Percentiles rank a stretch among this genome's conserved stretches.
Evolutionary conservation across 2,329 filamentous ascomycete species (phyloP).

Genomic region (Pseudogymnoascus sp.): DNA sequence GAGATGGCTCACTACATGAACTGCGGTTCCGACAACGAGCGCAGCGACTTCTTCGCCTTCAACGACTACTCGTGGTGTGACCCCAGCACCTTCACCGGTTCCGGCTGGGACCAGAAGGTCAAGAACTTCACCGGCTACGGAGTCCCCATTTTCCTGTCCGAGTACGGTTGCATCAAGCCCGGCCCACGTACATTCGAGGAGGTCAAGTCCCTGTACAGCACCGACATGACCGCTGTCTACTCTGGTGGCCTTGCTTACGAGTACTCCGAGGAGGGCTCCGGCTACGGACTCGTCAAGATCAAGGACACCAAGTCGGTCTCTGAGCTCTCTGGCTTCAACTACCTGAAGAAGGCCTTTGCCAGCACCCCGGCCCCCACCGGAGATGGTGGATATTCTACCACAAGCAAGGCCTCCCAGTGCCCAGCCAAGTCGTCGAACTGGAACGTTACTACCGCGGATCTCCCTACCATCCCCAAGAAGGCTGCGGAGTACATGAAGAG

Average conservation of each 20-base stretch:
- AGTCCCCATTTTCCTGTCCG: slow-evolving; percentile 94
- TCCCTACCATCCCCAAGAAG: slow-evolving; percentile 2
- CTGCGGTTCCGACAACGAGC: slow-evolving; percentile 58
- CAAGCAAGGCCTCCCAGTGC: neutral
- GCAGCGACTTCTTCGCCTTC: slow-evolving; percentile 98
- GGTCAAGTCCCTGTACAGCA: slow-evolving; percentile 69
- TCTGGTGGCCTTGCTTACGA: slow-evolving; percentile 98
- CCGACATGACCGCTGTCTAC: slow-evolving; percentile 77
- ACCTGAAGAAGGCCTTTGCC: neutral
- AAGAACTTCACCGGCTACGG: slow-evolving; percentile 82
- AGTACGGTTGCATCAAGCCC: slow-evolving; percentile 86
- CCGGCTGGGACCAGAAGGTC: slow-evolving; percentile 75
- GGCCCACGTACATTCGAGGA: slow-evolving; percentile 72
- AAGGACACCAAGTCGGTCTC: slow-evolving; percentile 53
- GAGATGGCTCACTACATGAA: slow-evolving; percentile 90
- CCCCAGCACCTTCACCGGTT: slow-evolving; percentile 63
- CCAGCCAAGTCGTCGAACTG: neutral
- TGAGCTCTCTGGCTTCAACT: neutral
- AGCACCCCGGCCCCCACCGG: neutral
- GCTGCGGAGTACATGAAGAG: neutral
- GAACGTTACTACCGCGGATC: neutral
- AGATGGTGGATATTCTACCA: neutral
- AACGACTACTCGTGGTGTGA: slow-evolving; percentile 99
- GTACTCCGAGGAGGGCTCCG: slow-evolving; percentile 88
- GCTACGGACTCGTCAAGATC: slow-evolving; percentile 70